A percentile compares a stretch with the other conserved stretches of the same genome.
Evolutionary conservation across 805 yeast species (phyloP).

Genomic region (Kockiozyma suomiensis): DNA sequence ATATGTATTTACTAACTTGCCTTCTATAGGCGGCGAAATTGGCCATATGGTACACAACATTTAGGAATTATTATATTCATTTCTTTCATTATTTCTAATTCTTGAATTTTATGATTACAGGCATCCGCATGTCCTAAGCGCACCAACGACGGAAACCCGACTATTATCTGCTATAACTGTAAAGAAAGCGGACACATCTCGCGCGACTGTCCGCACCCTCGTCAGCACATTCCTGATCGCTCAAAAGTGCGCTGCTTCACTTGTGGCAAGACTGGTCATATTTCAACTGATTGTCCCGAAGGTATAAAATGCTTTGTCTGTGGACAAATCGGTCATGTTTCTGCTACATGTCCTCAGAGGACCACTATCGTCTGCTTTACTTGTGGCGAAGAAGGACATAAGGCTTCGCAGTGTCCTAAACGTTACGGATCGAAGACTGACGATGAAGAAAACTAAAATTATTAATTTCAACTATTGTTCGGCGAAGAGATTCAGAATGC

Average conservation of each 20-base stretch:
- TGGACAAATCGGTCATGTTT: not conserved
- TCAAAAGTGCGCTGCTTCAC: not conserved
- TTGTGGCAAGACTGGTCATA: conserved; percentile 4
- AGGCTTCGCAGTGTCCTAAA: not conserved
- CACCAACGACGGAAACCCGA: not conserved
- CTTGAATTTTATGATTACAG: not conserved
- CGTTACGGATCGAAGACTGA: not conserved
- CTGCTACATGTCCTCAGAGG: not conserved
- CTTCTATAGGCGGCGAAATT: not conserved
- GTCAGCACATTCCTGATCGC: not conserved
- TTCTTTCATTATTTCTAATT: not conserved
- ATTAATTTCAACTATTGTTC: too few species aligned
- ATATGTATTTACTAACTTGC: too few species aligned
- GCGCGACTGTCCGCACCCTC: conserved; percentile 1
- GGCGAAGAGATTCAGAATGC: too few species aligned
- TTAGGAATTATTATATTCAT: too few species aligned
- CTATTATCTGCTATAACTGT: conserved; percentile 2
- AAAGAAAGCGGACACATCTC: conserved; percentile 1
- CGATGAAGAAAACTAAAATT: not conserved
- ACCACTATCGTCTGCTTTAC: not conserved
- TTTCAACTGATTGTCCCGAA: not conserved
- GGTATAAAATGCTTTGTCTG: not conserved
- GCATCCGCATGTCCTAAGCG: not conserved
- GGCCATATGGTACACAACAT: conserved; percentile 3
- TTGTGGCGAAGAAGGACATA: conserved; percentile 10